Evolutionary conservation across 202 grass and related monocot genomes (phyloP).

Genomic region (Saccharum hybrid): DNA sequence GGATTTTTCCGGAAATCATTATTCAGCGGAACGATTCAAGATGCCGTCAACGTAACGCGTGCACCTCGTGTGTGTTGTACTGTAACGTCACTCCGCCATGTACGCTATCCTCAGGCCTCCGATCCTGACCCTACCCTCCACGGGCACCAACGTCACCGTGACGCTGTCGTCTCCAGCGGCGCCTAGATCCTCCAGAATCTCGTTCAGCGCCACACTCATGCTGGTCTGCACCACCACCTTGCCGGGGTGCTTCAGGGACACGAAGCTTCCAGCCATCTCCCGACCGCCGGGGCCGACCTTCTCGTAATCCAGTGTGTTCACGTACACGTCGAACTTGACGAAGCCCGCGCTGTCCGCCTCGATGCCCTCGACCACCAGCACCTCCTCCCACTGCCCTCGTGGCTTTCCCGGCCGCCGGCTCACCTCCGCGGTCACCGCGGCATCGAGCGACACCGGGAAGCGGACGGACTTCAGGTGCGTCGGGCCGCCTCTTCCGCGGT

Average conservation of each 20-base stretch:
- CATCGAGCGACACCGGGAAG: slow-evolving; percentile 55
- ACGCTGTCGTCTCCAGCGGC: slow-evolving; percentile 57
- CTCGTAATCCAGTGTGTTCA: slow-evolving; percentile 56
- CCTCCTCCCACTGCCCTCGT: slow-evolving; percentile 61
- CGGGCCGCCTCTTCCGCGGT: neutral
- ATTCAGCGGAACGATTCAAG: neutral
- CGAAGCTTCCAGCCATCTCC: slow-evolving; percentile 72
- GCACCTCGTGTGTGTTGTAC: slow-evolving; percentile 10
- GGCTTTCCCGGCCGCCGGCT: slow-evolving; percentile 1
- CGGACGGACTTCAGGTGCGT: neutral
- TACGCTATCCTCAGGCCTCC: neutral
- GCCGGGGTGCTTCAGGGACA: slow-evolving; percentile 60
- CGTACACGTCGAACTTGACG: slow-evolving; percentile 71
- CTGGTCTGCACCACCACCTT: slow-evolving; percentile 39
- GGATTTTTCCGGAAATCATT: neutral
- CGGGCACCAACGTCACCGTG: slow-evolving; percentile 62
- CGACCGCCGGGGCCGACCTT: slow-evolving; percentile 35
- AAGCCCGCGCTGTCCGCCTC: slow-evolving; percentile 40
- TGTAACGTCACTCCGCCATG: neutral
- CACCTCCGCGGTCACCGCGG: slow-evolving; percentile 30
- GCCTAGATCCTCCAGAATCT: slow-evolving; percentile 59
- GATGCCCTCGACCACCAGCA: slow-evolving; percentile 60
- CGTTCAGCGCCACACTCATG: slow-evolving; percentile 58
- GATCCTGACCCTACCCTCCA: slow-evolving; percentile 34
- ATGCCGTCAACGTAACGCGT: neutral